phyloP scores from a whole-genome alignment of 352 stramenopile species.

The Phytophthora chlamydospora region DNA sequence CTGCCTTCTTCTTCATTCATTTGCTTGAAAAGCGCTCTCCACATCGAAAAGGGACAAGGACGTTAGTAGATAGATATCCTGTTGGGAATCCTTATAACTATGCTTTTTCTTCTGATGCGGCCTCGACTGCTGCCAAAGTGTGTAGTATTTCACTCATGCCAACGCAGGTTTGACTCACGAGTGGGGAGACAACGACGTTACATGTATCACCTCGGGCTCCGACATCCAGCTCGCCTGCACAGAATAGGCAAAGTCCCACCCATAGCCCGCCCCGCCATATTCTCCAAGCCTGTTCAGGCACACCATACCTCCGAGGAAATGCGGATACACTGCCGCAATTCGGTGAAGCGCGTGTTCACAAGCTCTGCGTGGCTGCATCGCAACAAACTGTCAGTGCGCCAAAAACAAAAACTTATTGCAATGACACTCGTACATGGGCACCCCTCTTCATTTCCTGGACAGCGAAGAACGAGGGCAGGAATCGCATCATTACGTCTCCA shows the following conservation, averaged over 20 bases:
- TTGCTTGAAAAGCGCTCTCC: conserved; percentile 38
- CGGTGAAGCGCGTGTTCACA: conserved; percentile 60
- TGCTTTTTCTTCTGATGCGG: conserved; percentile 31
- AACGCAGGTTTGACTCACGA: conserved; percentile 20
- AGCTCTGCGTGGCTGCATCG: conserved; percentile 54
- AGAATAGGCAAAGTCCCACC: conserved; percentile 76
- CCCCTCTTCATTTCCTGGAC: conserved; percentile 83
- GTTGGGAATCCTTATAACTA: conserved; percentile 45
- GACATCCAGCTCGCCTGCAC: conserved; percentile 69
- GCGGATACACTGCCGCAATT: conserved; percentile 60
- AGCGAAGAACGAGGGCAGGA: conserved; percentile 84
- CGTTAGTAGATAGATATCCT: conserved; percentile 49
- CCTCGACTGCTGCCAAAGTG: no score
- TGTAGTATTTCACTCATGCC: neutral
- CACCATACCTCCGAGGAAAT: conserved; percentile 81
- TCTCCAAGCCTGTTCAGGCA: conserved; percentile 77
- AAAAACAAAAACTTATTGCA: neutral
- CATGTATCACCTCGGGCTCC: conserved; percentile 55
- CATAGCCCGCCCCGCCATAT: conserved; percentile 75
- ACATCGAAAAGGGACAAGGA: conserved; percentile 51
- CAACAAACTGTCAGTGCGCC: conserved; percentile 4
- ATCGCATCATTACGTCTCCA: conserved; percentile 93
- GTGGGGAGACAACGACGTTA: conserved; percentile 41
- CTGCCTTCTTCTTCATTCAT: conserved; percentile 31
- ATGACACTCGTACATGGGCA: conserved; percentile 53